phyloP scores from a whole-genome alignment of 139 green algal genomes.

The Limnomonas spitsbergensis region DNA sequence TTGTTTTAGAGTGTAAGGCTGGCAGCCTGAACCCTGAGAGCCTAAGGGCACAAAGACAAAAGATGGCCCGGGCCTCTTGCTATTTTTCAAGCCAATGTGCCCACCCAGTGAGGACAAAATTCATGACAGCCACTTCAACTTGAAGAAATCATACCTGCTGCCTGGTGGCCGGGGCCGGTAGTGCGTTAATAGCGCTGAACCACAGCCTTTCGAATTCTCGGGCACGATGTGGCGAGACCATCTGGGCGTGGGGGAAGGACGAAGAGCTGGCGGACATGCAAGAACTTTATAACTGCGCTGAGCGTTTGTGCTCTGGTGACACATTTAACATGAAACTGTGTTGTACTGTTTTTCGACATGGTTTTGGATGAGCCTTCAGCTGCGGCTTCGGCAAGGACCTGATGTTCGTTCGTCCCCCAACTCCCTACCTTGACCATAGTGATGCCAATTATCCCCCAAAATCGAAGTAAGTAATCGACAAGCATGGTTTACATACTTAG shows the following conservation, averaged over 20 bases:
- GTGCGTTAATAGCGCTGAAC: not conserved
- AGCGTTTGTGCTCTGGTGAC: no score
- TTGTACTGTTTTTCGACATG: no score
- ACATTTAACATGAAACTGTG: no score
- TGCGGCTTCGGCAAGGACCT: not conserved
- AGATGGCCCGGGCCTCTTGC: no score
- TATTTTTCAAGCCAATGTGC: no score
- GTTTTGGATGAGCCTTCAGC: no score
- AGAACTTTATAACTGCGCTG: no score
- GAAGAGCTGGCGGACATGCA: no score
- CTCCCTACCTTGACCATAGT: not conserved
- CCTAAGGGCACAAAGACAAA: not conserved
- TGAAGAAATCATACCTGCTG: not conserved
- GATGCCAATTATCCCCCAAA: not conserved
- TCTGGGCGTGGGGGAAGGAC: no score
- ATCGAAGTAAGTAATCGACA: not conserved
- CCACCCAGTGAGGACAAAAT: no score
- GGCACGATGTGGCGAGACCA: not conserved
- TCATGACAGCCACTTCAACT: not conserved
- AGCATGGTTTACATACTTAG: no score
- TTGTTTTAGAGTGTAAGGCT: no score
- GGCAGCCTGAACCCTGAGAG: not conserved
- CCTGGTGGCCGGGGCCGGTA: not conserved
- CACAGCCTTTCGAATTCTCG: not conserved
- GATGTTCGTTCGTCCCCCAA: not conserved